Base-by-base conservation (phyloP, 495 filamentous ascomycete genomes). In the Aspergillus affinis region DNA sequence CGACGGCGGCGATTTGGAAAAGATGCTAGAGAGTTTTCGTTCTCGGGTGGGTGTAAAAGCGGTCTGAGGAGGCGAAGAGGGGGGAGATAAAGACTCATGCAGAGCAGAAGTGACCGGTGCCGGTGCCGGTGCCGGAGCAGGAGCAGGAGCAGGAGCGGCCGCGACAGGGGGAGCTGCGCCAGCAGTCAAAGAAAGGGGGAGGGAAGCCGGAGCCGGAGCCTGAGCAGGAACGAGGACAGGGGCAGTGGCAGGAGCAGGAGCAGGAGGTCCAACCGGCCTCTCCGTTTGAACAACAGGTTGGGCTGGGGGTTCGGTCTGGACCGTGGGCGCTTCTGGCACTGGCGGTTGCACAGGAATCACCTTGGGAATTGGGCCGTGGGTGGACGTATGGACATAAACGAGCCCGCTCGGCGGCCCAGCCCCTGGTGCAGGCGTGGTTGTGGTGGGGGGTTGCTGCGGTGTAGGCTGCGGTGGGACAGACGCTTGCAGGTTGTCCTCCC, bases 11-110 rank as follows among this genome's bases (percentile, higher is more conserved):
- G 90, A 87, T 66, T 87, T 84, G 59, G 82, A 77, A 65, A 94
- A 93, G 27, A 94, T 70, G 58, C 73, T 84, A 26, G 85, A 82
- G 36, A 89, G 65, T 60, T 86, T 89, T 44, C 89, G 83, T 55
- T 93, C 90, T 58, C 80, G 84, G 6, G 78, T 82, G 4, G 91
- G 90, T 3, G 90, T 91, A 4, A 80, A 77, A 13, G 81, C 76
- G 29, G 71, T 62, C 32, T 70, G 73, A 59, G 81, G 63, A 50
- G 74, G 58, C 51, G 77, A 61, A 48, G 57, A 30, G 19, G 76
- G 26, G 71, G 69, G 51, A 75, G 72, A 66, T 67, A 78, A 36
- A n/a, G 59, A 60, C 20, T 74, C 67, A 48, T 84, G 84, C 45
- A 84, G 82, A 48, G 72, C 81, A 4, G 53, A 48, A 1, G 48